Evolutionary conservation across 345 rosid species (phyloP).

Genomic region (Excoecaria cochinchinensis): DNA sequence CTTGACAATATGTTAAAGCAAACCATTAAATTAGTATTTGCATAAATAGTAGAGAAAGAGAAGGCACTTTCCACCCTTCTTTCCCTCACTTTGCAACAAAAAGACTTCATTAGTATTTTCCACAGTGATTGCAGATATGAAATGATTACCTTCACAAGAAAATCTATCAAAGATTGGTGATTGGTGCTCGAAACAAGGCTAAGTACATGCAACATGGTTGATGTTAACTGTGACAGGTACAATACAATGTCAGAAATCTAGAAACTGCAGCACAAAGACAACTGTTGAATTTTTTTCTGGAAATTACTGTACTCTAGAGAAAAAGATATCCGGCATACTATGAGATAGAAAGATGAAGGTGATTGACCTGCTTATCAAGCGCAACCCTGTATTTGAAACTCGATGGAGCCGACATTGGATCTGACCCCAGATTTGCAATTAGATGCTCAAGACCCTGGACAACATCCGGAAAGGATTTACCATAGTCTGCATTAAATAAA

Average conservation of each 20-base stretch:
- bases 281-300: not conserved
- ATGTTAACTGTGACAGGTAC: conserved; percentile 58
- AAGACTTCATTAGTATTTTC: conserved; percentile 4
- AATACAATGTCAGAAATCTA: not conserved
- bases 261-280: not conserved
- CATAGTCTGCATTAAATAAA: conserved; percentile 59
- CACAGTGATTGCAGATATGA: conserved; percentile 1
- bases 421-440: conserved; percentile 65
- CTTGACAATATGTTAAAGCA: not conserved
- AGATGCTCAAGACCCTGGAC: conserved; percentile 78
- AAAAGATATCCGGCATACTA: not conserved
- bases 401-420: conserved; percentile 57
- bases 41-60: not conserved
- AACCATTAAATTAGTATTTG: not conserved
- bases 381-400: conserved; percentile 74
- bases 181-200: conserved; percentile 57
- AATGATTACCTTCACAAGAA: conserved; percentile 67
- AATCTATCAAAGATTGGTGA: conserved; percentile 63
- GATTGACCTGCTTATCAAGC: conserved; percentile 79
- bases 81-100: not conserved
- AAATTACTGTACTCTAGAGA: not conserved
- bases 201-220: conserved; percentile 78
- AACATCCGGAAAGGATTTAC: conserved; percentile 80
- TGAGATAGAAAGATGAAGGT: not conserved
- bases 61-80: not conserved